Evolutionary conservation across 2,329 filamentous ascomycete genomes (phyloP), one percentile per base, ranked within the genome.

Genomic region (Teratosphaeria zuluensis): DNA sequence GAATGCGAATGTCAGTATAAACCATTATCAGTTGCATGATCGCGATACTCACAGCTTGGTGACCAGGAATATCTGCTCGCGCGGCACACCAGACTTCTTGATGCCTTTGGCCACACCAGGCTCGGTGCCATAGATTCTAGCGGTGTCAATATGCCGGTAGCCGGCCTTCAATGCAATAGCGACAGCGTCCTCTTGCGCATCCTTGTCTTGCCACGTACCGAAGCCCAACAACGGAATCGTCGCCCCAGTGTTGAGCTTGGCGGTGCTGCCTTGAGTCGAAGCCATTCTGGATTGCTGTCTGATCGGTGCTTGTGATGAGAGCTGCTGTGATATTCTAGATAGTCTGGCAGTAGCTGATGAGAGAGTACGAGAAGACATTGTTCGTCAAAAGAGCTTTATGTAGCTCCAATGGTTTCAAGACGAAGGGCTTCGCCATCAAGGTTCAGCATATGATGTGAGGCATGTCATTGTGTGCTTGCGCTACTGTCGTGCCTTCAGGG

Each of bases 21-120:
- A 11, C 33, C 2, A 35, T 11, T 35, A 14, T 7, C 33, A 14
- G 2, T 11, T 35, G 14, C 9, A 35, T 35, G 33, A 14, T 11
- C 14, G 33, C 14, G 2, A 6, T 4, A 35, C 42, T 48, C 19
- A 48, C 12, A 68, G 63, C 60, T 88, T 88, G 11, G 83, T 84
- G 1, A 82, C 85, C 64, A 88, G 77, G 72, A 87, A 88, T 62
- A 88, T 74, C 58, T 88, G 78, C 51, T 82, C 75, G 53, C 85
- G 79, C 59, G 85, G 84, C 11, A 89, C 78, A 53, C 85, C 80
- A 33, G 82, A 82, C 61, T 85, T 80, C 64, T 78, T 81, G 68
- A 89, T 83, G 21, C 82, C 87, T 63, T 79, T 74, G 12, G 85
- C 87, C 0, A 87, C 84, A 56, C 86, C 84, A 57, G 78, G 78